Evolutionary conservation across 2,329 filamentous ascomycete genomes (phyloP).

Genomic region (Stemphylium beticola): DNA sequence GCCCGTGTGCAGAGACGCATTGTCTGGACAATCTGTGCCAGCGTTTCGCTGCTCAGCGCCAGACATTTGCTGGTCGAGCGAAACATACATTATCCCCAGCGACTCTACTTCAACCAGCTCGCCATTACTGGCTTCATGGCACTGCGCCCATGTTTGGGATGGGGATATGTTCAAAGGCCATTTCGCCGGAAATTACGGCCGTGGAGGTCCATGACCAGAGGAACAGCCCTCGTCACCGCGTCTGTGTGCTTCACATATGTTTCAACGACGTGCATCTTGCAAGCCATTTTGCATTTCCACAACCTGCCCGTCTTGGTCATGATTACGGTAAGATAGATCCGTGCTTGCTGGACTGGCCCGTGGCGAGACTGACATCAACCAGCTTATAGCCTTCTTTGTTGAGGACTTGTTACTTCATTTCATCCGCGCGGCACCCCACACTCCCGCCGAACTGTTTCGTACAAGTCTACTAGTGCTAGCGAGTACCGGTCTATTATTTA

Average conservation of each 20-base stretch:
- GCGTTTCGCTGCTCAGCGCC: constrained; percentile 22
- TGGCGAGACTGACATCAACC: constrained; percentile 3
- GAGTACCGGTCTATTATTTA: constrained; percentile 24
- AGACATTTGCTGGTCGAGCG: constrained; percentile 29
- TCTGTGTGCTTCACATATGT: constrained; percentile 20
- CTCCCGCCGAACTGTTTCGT: constrained; percentile 20
- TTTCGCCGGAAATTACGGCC: background rate
- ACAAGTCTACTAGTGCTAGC: constrained; percentile 16
- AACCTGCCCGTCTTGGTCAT: constrained; percentile 39
- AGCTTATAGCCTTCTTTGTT: constrained; percentile 23
- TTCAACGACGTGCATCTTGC: constrained; percentile 27
- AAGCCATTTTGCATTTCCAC: constrained; percentile 38
- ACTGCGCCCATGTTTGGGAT: background rate
- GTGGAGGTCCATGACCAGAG: background rate
- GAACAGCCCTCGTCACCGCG: background rate
- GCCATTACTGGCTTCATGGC: constrained; percentile 1
- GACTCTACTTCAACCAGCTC: constrained; percentile 21
- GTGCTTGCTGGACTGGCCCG: background rate
- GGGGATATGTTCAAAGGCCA: background rate
- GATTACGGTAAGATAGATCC: constrained; percentile 33
- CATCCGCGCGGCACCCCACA: constrained; percentile 1
- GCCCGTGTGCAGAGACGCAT: constrained; percentile 1
- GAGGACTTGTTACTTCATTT: constrained; percentile 20
- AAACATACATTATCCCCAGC: constrained; percentile 30
- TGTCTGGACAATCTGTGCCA: constrained; percentile 21